Conservation (phyloP, 371 early-diverging fungal genomes). For the Basidiobolus heterosporus region DNA sequence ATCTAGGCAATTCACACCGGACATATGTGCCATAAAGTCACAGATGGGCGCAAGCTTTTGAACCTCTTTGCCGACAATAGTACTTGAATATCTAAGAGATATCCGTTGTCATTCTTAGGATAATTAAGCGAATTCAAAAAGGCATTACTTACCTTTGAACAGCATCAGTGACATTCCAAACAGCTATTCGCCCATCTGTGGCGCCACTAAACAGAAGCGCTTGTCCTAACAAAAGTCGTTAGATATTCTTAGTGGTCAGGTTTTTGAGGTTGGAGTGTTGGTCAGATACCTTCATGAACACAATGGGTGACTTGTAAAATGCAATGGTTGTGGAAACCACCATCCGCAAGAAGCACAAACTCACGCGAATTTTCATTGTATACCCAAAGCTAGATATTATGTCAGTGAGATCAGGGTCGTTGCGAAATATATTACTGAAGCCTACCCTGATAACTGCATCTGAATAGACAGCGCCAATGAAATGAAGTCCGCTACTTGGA, state of each 20-base stretch:
- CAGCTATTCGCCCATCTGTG: slow-evolving; percentile 30
- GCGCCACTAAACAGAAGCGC: slow-evolving; percentile 27
- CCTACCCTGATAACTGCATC: slow-evolving; percentile 25
- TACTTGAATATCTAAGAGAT: neutral
- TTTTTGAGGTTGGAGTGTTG: no score
- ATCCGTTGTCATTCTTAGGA: neutral
- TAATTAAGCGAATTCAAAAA: neutral
- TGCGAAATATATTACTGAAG: neutral
- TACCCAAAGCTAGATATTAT: slow-evolving; percentile 12
- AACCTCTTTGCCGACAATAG: slow-evolving; percentile 2
- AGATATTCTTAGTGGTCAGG: no score
- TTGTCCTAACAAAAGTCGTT: neutral
- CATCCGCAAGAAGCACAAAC: slow-evolving; percentile 24
- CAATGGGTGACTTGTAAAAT: slow-evolving; percentile 25
- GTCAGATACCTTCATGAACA: slow-evolving; percentile 8
- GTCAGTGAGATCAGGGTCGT: no score
- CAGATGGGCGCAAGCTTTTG: neutral
- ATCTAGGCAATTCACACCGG: slow-evolving; percentile 29
- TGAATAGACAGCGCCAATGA: slow-evolving; percentile 31
- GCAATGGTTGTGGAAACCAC: slow-evolving; percentile 31
- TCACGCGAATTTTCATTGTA: slow-evolving; percentile 23
- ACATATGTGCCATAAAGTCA: slow-evolving; percentile 13
- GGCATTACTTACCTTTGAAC: slow-evolving; percentile 5
- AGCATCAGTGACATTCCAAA: slow-evolving; percentile 22
- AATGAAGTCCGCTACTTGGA: slow-evolving; percentile 17